Percentiles rank a stretch among this genome's conserved stretches.
Evolutionary conservation across 2,329 filamentous ascomycete species (phyloP).

Genomic region (Arthrobotrys pseudoclavata): DNA sequence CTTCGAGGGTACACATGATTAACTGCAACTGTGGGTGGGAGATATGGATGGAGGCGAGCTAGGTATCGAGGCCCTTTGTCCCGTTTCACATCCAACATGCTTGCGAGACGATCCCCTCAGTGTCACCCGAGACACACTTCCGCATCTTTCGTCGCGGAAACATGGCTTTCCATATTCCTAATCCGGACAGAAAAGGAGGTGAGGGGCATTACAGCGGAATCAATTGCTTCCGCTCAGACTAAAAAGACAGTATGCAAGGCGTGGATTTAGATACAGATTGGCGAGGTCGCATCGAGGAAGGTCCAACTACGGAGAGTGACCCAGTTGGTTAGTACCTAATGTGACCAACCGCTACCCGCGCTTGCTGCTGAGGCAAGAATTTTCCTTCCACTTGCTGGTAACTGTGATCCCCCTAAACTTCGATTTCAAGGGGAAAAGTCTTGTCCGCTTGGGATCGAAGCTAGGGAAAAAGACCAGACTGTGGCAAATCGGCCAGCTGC

Average conservation of each 20-base stretch:
- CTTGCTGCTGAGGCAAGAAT: no score
- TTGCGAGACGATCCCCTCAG: background rate
- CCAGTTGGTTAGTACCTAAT: no score
- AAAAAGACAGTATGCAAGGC: conserved; percentile 3
- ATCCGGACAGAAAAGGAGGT: background rate
- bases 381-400: no score
- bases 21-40: background rate
- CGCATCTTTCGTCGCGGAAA: background rate
- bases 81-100: background rate
- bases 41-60: background rate
- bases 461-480: background rate
- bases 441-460: no score
- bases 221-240: background rate
- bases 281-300: conserved; percentile 16
- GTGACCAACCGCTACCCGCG: no score
- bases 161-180: background rate
- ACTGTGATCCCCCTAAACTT: no score
- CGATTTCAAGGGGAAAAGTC: no score
- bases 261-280: conserved; percentile 9
- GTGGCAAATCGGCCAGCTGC: conserved; percentile 16
- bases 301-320: no score
- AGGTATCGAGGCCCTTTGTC: background rate
- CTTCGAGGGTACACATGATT: background rate
- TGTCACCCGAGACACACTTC: conserved; percentile 6
- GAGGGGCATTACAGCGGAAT: background rate